Evolutionary conservation across 1,284 basidiomycete genomes (phyloP), one percentile per base, ranked within the genome.

Genomic region (Cutaneotrichosporon cyanovorans): DNA sequence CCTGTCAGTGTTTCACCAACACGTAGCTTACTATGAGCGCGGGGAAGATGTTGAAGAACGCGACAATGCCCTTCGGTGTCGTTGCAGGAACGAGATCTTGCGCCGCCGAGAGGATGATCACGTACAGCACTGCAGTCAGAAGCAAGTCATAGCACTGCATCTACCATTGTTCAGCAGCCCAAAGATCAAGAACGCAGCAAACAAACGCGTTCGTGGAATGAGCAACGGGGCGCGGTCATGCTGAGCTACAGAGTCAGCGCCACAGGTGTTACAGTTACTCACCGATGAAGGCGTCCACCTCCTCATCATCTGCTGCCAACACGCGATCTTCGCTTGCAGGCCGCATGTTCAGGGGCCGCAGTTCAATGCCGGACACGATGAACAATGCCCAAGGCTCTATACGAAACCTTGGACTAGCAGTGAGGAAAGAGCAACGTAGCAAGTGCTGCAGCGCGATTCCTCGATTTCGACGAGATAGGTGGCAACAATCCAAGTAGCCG

Each of bases 21-120:
- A 14, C 15, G 25, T 28, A 12, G 18, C 46, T 37, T 46, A 48
- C 53, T 3, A 82, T 63, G 2, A 90, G 72, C 1, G 84, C 79
- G 0, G 87, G 87, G 20, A 84, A 79, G 48, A 92, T 90, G 64
- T 93, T 91, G 73, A 85, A 89, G 67, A 93, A 90, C 1, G 85
- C 83, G 40, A 95, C 88, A 46, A 96, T 81, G n/a, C 91, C 92
- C 62, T 76, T 76, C 0, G 90, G 90, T 0, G 87, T 90, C 4
- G 83, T 80, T 0, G 86, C 80, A 4, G 92, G 88, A 0, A 97
- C 89, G 4, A 98, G 78, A 68, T 98, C 93, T 14, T 96, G 76
- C 0, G 93, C 93, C 5, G 93, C 93, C 1, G 89, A 93, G 20
- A 97, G 79, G 55, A 97, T 96, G 57, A 98, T 87, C 30, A 97